phyloP scores from a whole-genome alignment of 345 rosid genomes.

The Populus davidiana region DNA sequence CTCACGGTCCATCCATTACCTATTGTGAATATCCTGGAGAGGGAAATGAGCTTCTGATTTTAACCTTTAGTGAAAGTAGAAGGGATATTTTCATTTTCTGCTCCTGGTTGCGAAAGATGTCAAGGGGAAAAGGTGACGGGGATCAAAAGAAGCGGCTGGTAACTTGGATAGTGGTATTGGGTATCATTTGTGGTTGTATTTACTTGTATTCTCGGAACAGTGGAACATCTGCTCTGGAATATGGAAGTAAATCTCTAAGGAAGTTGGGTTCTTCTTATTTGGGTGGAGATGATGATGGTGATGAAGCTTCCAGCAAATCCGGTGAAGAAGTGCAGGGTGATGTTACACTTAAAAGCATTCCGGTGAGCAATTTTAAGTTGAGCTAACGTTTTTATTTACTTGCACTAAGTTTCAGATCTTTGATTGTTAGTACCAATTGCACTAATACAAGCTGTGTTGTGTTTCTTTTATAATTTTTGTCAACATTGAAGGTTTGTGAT shows the following conservation, averaged over 20 bases:
- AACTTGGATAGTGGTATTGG: constrained; percentile 47
- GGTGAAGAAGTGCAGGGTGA: constrained; percentile 47
- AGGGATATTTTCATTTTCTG: not conserved
- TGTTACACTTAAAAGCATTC: constrained; percentile 62
- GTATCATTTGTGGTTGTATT: constrained; percentile 61
- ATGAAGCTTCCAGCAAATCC: constrained; percentile 49
- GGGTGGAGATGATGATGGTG: constrained; percentile 77
- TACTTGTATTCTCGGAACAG: constrained; percentile 61
- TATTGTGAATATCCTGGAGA: not conserved
- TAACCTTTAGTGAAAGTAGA: not conserved
- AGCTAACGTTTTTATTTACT: not conserved
- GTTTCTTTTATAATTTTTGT: not conserved
- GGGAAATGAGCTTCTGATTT: constrained; percentile 6
- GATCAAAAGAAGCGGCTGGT: constrained; percentile 79
- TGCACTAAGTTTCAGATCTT: constrained; percentile 1
- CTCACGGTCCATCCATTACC: not conserved
- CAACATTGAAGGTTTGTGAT: constrained; percentile 74
- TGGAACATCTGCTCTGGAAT: constrained; percentile 73
- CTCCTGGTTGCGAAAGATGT: not conserved
- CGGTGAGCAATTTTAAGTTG: constrained; percentile 46
- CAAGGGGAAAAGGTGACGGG: constrained; percentile 91
- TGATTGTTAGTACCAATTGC: constrained; percentile 4
- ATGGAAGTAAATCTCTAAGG: constrained; percentile 59
- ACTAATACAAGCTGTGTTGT: not conserved
- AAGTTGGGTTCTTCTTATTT: constrained; percentile 77